Base-by-base conservation (phyloP, 768 basidiomycete species). In the Suillus placidus region DNA sequence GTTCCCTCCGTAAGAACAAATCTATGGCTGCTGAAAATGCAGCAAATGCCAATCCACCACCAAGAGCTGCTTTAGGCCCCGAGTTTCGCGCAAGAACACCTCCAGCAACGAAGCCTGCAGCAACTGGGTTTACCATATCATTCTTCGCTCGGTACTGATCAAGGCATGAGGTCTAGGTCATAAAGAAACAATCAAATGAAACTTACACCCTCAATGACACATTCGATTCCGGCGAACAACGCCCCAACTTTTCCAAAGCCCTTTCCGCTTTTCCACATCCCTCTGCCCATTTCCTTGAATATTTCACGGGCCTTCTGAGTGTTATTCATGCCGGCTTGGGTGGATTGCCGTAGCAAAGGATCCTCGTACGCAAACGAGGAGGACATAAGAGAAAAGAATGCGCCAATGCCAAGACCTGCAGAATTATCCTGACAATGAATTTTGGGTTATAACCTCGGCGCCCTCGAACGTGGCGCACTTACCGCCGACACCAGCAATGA, bases 341-440 rank as follows among this genome's bases (percentile, higher is more conserved):
- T 82, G 71, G 87, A 85, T 57, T 87, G 81, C 38, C 92, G 88
- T 42, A 93, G 83, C 54, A 94, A 80, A 13, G 96, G 95, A 76
- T 98, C 96, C 76, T 98, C 97, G 74, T 97, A 97, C 40, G 91
- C 90, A 75, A 99, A 96, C 35, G 95, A 94, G 23, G 95, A 83
- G 40, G 93, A 94, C 97, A 99, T 98, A 66, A 98, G 84, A 2
- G 95, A 94, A 80, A 99, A 94, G 83, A 98, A 95, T 38, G 91
- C 95, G 66, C 97, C 97, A 51, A 97, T 85, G 13, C 86, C 96
- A 70, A 99, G 88, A 56, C 97, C 96, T 97, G 68, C 32, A 12
- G 12, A 34, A 37, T 51, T 2, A n/a, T 58, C 10, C 26, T 66
- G 64, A 32, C 61, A 38, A 45, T 60, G 63, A 62, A 62, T 52